Base-by-base conservation (phyloP, 1,139 yeast species). In the Chernovozyma aurita region DNA sequence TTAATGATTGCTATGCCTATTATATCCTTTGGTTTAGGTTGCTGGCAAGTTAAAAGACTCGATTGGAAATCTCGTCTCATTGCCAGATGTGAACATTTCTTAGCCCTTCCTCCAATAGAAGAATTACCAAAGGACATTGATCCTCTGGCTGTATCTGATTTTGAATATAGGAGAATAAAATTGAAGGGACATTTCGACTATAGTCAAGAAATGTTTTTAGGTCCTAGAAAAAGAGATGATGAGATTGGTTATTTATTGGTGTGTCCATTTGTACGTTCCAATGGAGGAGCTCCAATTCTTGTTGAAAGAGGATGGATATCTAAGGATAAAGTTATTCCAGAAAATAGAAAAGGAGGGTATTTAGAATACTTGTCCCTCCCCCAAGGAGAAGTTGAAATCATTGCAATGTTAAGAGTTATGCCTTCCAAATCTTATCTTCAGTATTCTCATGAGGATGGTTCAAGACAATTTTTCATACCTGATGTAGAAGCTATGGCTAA, bases 261-360 rank as follows among this genome's bases (percentile, higher is more conserved):
- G 27, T 83, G 95, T 7, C 98, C 98, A 4, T 77, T 92, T 51
- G 73, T 78, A 20, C 76, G 95, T 42, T 66, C 77, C 11, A 78
- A 78, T 46, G 95, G 95, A 12, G 86, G 86, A 0, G 54, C 69
- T 38, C 82, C 82, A 8, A 65, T 90, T 20, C 66, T 92, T 39
- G 74, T 92, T 24, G 95, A 87, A 57, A 75, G 99, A 47, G 99
- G 99, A 6, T 92, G 97, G 95, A 80, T 92, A 32, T 66, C 78
- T 24, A 87, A 84, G 47, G 83, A 80, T 14, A 78, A 77, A 46
- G 81, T 84, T 4, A 66, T 78, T 20, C 95, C 94, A 24, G 61
- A 66, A 9, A 61, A 69, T 5, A 73, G 98, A 48, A 42, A 46
- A 16, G 42, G 50, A 8, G 72, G 70, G 4, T 73, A 67, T 49